A percentile compares a stretch with the other conserved stretches of the same genome.
Conservation (phyloP, 768 basidiomycete species). For the Tulasnella sp. region DNA sequence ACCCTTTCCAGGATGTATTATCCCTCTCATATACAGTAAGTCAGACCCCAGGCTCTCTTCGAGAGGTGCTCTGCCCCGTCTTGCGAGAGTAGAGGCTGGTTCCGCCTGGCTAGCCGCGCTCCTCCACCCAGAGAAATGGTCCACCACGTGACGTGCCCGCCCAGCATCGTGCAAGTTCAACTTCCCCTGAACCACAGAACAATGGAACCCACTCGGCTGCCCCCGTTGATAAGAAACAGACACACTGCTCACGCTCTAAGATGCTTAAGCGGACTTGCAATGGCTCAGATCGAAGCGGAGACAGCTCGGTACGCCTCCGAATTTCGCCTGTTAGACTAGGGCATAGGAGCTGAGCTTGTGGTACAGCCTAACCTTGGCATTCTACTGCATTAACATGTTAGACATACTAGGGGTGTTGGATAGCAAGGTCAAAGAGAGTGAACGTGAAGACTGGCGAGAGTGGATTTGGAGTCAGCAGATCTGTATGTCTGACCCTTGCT, state of each 20-base stretch:
- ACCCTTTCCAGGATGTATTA: too few species aligned
- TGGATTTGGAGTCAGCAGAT: conserved; percentile 92
- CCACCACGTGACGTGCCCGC: neutral
- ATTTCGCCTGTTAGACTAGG: neutral
- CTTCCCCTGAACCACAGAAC: neutral
- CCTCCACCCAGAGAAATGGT: too few species aligned
- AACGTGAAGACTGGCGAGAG: conserved; percentile 62
- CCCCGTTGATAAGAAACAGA: conserved; percentile 44
- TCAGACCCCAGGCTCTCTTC: too few species aligned
- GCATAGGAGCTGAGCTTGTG: neutral
- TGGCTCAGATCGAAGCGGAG: conserved; percentile 65
- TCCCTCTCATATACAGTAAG: too few species aligned
- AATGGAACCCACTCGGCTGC: neutral
- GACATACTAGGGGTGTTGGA: conserved; percentile 63
- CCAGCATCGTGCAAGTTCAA: neutral
- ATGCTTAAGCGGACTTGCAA: conserved; percentile 68
- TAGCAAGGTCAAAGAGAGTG: conserved; percentile 45
- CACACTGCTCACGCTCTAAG: conserved; percentile 66
- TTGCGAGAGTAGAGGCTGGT: too few species aligned
- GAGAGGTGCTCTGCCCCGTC: too few species aligned
- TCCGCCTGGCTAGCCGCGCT: too few species aligned
- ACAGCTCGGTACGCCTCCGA: conserved; percentile 56
- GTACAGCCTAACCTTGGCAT: conserved; percentile 72
- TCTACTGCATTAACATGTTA: conserved; percentile 82
- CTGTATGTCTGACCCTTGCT: conserved; percentile 43